A percentile compares a stretch with the other conserved stretches of the same genome.
Evolutionary conservation across 2,329 filamentous ascomycete genomes (phyloP).

Genomic region (Fusarium cicatricum): DNA sequence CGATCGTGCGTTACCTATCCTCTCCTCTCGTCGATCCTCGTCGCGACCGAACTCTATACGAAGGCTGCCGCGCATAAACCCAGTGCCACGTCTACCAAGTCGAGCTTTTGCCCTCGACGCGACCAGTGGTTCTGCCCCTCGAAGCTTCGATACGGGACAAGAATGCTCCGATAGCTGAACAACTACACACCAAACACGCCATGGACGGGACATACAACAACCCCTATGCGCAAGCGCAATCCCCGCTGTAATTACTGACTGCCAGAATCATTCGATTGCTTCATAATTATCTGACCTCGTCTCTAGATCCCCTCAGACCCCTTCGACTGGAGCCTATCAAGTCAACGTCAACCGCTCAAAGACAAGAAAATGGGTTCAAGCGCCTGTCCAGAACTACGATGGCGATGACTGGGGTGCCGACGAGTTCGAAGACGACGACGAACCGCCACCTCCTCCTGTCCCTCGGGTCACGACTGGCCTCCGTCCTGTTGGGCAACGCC

Average conservation of each 20-base stretch:
- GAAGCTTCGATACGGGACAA: conserved; percentile 17
- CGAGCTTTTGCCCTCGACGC: conserved; percentile 13
- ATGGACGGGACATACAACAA: conserved; percentile 46
- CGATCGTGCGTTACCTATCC: conserved; percentile 16
- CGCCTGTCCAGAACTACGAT: conserved; percentile 85
- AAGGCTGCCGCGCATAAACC: conserved; percentile 21
- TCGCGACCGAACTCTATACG: conserved; percentile 25
- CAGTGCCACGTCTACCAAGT: conserved; percentile 8
- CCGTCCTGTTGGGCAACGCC: conserved; percentile 44
- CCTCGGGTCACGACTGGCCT: conserved; percentile 40
- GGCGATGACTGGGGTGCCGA: conserved; percentile 92
- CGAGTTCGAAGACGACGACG: conserved; percentile 67
- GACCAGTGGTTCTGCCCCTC: conserved; percentile 3
- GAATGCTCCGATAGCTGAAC: conserved; percentile 37
- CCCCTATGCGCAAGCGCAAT: conserved; percentile 41
- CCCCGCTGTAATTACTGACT: conserved; percentile 38
- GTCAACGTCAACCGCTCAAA: conserved; percentile 89
- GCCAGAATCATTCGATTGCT: background rate
- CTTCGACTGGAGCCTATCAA: conserved; percentile 64
- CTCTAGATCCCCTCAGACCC: conserved; percentile 44
- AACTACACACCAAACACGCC: conserved; percentile 24
- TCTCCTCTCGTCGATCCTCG: conserved; percentile 21
- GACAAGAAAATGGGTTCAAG: conserved; percentile 95
- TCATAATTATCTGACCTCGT: conserved; percentile 18
- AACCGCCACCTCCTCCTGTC: conserved; percentile 50